These are phyloP conservation scores for Aspergillus niger DNA, from an alignment of 2,329 filamentous ascomycete genomes.

Conservation along the genomic window DNA sequence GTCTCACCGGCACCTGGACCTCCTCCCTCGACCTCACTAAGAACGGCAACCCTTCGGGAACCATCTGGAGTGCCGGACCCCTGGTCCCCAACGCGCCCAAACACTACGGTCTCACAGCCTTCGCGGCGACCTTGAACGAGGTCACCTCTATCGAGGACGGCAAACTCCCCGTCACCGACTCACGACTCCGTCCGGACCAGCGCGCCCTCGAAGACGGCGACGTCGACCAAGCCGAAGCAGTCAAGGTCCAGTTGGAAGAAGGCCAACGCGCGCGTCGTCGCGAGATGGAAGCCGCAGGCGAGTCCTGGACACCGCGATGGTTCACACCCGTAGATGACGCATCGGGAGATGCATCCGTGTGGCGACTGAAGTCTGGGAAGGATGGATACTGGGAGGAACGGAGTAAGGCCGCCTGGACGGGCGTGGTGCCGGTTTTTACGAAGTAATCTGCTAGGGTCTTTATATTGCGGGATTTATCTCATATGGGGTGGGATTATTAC, in stretches of 20 bases:
- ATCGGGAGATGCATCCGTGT: constrained; percentile 48
- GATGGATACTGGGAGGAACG: constrained; percentile 95
- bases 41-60: constrained; percentile 61
- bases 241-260: constrained; percentile 85
- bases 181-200: constrained; percentile 82
- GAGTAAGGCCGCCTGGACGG: constrained; percentile 65
- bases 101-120: constrained; percentile 84
- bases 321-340: constrained; percentile 67
- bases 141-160: constrained; percentile 76
- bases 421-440: constrained; percentile 57
- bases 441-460: background rate
- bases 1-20: constrained; percentile 84
- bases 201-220: constrained; percentile 78
- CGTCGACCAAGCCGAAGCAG: constrained; percentile 77
- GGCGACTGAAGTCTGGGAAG: constrained; percentile 76
- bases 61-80: constrained; percentile 75
- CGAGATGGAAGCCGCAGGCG: constrained; percentile 73
- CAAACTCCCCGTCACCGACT: constrained; percentile 78
- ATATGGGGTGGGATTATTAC: too few relatives aligned
- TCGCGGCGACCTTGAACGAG: constrained; percentile 85
- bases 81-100: constrained; percentile 77
- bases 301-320: constrained; percentile 76
- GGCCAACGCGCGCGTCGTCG: constrained; percentile 74
- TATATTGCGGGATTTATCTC: too few relatives aligned
- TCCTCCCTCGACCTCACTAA: constrained; percentile 66